Conservation (phyloP, 2,329 filamentous ascomycete genomes). For the Cladosporium colombiae region DNA sequence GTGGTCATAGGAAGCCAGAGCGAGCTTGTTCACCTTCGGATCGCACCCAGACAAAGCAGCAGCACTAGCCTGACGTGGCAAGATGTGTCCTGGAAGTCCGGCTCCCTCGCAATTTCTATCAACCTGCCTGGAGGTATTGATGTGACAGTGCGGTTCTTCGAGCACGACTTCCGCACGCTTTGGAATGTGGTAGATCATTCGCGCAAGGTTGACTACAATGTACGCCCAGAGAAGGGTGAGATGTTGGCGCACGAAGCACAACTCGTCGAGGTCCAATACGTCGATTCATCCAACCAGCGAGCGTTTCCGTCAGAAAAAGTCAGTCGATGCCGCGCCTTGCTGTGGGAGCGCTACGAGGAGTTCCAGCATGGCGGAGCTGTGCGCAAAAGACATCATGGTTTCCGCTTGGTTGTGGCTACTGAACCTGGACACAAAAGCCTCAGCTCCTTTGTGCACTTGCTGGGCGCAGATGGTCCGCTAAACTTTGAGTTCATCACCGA, state of each 20-base stretch:
- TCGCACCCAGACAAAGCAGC: constrained; percentile 57
- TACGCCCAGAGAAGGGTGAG: constrained; percentile 71
- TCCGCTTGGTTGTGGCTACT: constrained; percentile 75
- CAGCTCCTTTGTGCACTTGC: constrained; percentile 71
- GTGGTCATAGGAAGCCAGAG: constrained; percentile 79
- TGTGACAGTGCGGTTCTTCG: constrained; percentile 68
- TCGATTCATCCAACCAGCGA: constrained; percentile 69
- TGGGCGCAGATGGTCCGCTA: constrained; percentile 66
- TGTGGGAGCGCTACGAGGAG: constrained; percentile 65
- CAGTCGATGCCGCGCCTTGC: constrained; percentile 67
- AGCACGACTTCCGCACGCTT: constrained; percentile 75
- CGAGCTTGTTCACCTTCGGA: constrained; percentile 70
- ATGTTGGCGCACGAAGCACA: constrained; percentile 67
- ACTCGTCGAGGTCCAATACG: constrained; percentile 76
- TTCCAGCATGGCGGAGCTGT: constrained; percentile 72
- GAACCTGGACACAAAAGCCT: constrained; percentile 75
- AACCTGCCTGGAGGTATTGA: constrained; percentile 75
- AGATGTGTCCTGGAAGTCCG: constrained; percentile 76
- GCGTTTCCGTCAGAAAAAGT: constrained; percentile 76
- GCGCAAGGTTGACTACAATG: constrained; percentile 69
- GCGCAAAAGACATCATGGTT: constrained; percentile 74
- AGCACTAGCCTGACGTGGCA: constrained; percentile 71
- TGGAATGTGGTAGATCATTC: constrained; percentile 87
- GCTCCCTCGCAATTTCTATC: constrained; percentile 65
- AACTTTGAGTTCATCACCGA: constrained; percentile 71